Percentiles rank a stretch among this genome's conserved stretches.
These are phyloP conservation scores for Scedosporium dehoogii DNA, from an alignment of 2,329 filamentous ascomycete genomes.

Conservation along the genomic window DNA sequence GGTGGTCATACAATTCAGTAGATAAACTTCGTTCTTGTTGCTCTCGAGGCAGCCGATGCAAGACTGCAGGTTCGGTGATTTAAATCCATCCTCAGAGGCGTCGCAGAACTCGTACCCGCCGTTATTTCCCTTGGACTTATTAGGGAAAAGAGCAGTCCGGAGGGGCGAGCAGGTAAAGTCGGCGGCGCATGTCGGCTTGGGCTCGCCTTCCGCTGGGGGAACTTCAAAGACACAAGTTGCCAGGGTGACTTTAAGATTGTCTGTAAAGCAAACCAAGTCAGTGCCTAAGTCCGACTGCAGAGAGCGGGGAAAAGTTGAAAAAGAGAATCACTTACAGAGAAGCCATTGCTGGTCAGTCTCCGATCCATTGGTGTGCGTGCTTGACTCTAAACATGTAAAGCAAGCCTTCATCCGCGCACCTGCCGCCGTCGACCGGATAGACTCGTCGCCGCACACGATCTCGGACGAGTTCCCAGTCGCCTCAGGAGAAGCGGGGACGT, in stretches of 20 bases:
- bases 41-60: not conserved
- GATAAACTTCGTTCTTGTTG: not conserved
- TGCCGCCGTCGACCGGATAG: not conserved
- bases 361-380: not conserved
- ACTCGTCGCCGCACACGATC: not conserved
- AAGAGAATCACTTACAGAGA: not conserved
- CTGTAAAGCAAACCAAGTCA: not conserved
- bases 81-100: not conserved
- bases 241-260: not conserved
- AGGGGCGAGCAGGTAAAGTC: not conserved
- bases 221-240: not conserved
- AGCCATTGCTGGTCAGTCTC: not conserved
- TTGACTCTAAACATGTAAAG: not conserved
- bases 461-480: not conserved
- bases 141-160: not conserved
- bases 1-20: not conserved
- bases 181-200: not conserved
- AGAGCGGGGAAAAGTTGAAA: not conserved
- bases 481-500: not conserved
- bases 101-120: not conserved
- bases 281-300: too few relatives aligned
- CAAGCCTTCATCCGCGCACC: not conserved
- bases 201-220: not conserved
- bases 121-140: not conserved
- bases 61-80: not conserved